Percentiles rank a stretch among this genome's conserved stretches.
Evolutionary conservation across 108 stramenopile species (phyloP).

Genomic region (Nannochloropsis salina): DNA sequence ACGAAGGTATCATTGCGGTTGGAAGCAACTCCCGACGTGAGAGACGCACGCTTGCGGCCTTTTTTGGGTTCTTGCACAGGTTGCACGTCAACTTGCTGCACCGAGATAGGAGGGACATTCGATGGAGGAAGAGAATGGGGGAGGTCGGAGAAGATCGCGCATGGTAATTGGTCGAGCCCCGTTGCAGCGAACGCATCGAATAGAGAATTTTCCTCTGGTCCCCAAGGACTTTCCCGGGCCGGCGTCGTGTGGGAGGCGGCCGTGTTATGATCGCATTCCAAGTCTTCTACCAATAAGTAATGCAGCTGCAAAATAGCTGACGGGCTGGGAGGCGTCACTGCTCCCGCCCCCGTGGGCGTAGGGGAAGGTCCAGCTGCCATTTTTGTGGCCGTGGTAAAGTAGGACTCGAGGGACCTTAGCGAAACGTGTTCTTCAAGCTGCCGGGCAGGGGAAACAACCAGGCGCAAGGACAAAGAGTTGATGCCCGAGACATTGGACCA

Average conservation of each 20-base stretch:
- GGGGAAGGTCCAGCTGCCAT: neutral
- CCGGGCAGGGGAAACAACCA: neutral
- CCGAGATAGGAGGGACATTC: neutral
- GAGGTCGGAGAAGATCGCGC: neutral
- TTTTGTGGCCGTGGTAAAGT: neutral
- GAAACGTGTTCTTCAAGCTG: neutral
- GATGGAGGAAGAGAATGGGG: neutral
- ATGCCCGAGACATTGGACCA: slow-evolving; percentile 5
- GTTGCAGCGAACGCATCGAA: neutral
- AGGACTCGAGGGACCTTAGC: neutral
- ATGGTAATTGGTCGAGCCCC: neutral
- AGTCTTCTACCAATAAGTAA: neutral
- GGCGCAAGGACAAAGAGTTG: neutral
- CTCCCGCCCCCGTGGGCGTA: neutral
- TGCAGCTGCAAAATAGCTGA: neutral
- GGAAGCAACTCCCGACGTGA: slow-evolving; percentile 2
- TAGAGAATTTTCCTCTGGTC: neutral
- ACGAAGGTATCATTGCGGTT: slow-evolving; percentile 1
- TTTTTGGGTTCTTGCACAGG: neutral
- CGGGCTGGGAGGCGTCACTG: neutral
- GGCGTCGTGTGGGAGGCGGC: too few relatives aligned
- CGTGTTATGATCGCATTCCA: neutral
- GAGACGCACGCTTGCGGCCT: neutral
- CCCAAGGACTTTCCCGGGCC: neutral
- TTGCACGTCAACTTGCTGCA: neutral